Evolutionary conservation across 148 eudicot species (phyloP), one percentile per base, ranked within the genome.

Genomic region (Oxyria digyna): DNA sequence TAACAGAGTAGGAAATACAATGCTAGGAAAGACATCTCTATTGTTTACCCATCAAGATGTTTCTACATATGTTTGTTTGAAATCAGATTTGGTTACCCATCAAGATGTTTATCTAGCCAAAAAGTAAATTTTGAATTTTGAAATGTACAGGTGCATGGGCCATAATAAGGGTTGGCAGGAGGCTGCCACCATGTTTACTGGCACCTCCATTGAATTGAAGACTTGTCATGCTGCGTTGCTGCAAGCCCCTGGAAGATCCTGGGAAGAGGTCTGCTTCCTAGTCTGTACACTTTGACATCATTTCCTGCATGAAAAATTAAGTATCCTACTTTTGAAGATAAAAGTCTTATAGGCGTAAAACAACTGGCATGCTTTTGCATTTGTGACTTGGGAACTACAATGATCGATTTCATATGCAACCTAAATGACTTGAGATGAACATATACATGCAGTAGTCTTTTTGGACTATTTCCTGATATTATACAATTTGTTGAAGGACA

Each of bases 131-230:
- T 49, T 18, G 57, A 43, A 31, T n/a, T 21, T 10, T 27, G 48
- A 20, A 72, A 35, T 76, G 15, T 74, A 46, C 84, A 87, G 96
- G 96, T 89, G 96, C 74, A 89, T 89, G 96, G 96, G 93, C 45
- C 98, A 89, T 71, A 93, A 93, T 72, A 87, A 78, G 76, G 96
- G 98, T 43, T 89, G 98, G 98, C 96, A 93, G 74, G 98, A 93
- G 80, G 96, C 98, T 49, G 98, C 98, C 55, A 86, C 98, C 46
- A 74, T 87, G 80, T 75, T 93, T 18, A 79, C 87, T 43, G 98
- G 94, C 46, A 79, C 83, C 50, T 69, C 78, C 14, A 59, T 89
- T 74, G 94, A 92, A 79, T 71, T 92, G 65, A 79, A 92, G 80
- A 87, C 98, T 52, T 92, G 91, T 76, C 86, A 92, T 82, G 98